These are phyloP conservation scores for Aureobasidium sp. DNA, from an alignment of 2,329 filamentous ascomycete species.

Conservation along the genomic window DNA sequence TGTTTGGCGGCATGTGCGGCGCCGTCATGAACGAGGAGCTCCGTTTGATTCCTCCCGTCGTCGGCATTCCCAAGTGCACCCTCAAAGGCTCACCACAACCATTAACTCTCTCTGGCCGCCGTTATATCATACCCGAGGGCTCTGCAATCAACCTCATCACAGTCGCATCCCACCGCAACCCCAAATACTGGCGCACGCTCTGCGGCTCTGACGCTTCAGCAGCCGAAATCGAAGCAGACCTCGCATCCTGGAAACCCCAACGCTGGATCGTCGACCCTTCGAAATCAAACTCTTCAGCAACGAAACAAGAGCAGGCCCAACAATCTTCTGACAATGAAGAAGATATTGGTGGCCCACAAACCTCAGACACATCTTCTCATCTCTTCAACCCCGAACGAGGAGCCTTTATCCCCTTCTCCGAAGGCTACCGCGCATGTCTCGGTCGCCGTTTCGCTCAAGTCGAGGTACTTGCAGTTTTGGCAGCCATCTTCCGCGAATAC, in stretches of 20 bases:
- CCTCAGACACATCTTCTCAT: constrained; percentile 48
- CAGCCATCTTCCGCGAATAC: constrained; percentile 46
- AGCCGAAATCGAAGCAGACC: constrained; percentile 40
- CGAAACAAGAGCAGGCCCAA: constrained; percentile 26
- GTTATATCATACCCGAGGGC: constrained; percentile 49
- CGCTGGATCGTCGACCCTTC: constrained; percentile 52
- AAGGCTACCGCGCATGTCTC: constrained; percentile 47
- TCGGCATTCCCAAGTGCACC: constrained; percentile 61
- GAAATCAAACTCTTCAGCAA: constrained; percentile 17
- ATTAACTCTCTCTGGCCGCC: constrained; percentile 50
- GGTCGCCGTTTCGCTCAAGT: constrained; percentile 49
- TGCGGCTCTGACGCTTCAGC: constrained; percentile 10
- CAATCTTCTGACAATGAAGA: constrained; percentile 33
- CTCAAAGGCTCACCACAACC: constrained; percentile 40
- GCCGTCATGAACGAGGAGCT: constrained; percentile 73
- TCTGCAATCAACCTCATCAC: constrained; percentile 49
- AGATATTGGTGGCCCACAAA: constrained; percentile 51
- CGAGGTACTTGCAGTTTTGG: constrained; percentile 45
- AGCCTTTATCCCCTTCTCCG: constrained; percentile 47
- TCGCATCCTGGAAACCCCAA: constrained; percentile 62
- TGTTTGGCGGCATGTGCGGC: constrained; percentile 62
- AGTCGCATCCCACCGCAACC: constrained; percentile 55
- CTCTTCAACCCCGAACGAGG: constrained; percentile 50
- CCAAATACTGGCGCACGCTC: constrained; percentile 57
- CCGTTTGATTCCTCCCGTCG: constrained; percentile 61